Evolutionary conservation across 2,329 filamentous ascomycete genomes (phyloP), one percentile per base, ranked within the genome.

Genomic region (Orbilia oligospora): DNA sequence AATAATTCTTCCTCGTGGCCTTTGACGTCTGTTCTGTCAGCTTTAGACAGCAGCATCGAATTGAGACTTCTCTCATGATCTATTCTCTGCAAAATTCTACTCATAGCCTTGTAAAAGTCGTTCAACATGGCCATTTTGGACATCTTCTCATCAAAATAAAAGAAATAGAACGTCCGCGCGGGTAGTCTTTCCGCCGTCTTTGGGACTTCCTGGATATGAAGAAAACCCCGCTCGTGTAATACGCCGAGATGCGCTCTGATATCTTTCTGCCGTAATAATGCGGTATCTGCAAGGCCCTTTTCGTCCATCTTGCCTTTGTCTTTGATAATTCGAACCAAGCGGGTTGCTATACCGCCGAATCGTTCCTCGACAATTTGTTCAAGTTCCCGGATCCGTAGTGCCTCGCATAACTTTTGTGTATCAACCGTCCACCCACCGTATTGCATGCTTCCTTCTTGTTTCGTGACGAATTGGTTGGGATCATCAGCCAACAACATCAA

Each of bases 251-350:
- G 92, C 73, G 91, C 90, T 56, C 96, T 93, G 24, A 98, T 90
- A 67, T 97, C 93, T 73, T 91, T 90, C 82, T 95, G 93, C 72
- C 92, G 91, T 87, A 97, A 91, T 78, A 99, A 89, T 67, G 92
- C 92, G 71, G 94, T 88, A 63, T 91, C 90, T 44, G 92, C 92
- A 12, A 97, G 87, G 78, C 92, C 61, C 84, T 97, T 97, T 84
- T 99, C 96, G 81, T 98, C 95, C n/a, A 98, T 87, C 83, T 96
- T 97, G 67, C 96, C 96, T 83, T 94, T 93, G 75, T 92, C 91
- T 46, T 92, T 89, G 20, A 99, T 88, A 70, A 98, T 93, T 20
- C 93, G 91, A 20, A 94, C 89, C n/a, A 99, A 87, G 8, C 95
- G 92, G 18, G 95, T 88, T 0, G 93, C 93, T 56, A 92, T 87